Evolutionary conservation across 2,329 filamentous ascomycete species (phyloP), one percentile per base, ranked within the genome.

Genomic region (Lecanoromycetidae sp.): DNA sequence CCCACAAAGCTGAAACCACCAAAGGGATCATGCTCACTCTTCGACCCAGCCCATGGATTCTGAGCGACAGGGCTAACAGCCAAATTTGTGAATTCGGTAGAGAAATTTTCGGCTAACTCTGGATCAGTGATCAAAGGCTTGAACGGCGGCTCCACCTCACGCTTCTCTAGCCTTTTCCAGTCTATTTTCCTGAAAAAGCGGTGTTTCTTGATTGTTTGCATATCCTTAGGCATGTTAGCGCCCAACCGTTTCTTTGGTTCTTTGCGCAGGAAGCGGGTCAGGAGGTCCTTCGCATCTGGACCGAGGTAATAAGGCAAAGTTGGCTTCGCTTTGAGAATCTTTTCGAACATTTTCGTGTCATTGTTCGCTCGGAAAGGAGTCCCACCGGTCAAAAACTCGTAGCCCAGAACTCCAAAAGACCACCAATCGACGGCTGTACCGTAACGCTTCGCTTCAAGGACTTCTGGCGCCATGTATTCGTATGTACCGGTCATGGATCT

Each of bases 401-500:
- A 94, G 27, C 86, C 87, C 37, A 98, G 75, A 2, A 90, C 88
- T 29, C 93, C 91, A 38, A 98, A 81, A 4, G 88, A 94, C 91
- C 91, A 98, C 90, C 90, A 98, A 67, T 98, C 91, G 15, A 95
- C 93, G 1, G 87, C 82, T 64, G 88, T 90, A 59, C 90, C 88
- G 63, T 98, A 98, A 55, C 85, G 81, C 55, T 84, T 80, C 52
- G 87, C 88, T 52, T 81, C 76, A 51, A 98, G 79, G 43, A 98
- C 84, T 66, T 98, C 91, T 1, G 91, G 91, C 0, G 91, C 93
- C 91, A 98, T 98, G 74, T 98, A 98, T 63, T 96, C 91, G 49
- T 95, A 82, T 0, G 91, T 98, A 42, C 91, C 91, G 8, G 95
- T 78, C 55, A 95, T 83, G 34, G 87, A 94, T 66, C 87, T 86